Base-by-base conservation (phyloP, 176 grass and related monocot species). In the Juncus inflexus region DNA sequence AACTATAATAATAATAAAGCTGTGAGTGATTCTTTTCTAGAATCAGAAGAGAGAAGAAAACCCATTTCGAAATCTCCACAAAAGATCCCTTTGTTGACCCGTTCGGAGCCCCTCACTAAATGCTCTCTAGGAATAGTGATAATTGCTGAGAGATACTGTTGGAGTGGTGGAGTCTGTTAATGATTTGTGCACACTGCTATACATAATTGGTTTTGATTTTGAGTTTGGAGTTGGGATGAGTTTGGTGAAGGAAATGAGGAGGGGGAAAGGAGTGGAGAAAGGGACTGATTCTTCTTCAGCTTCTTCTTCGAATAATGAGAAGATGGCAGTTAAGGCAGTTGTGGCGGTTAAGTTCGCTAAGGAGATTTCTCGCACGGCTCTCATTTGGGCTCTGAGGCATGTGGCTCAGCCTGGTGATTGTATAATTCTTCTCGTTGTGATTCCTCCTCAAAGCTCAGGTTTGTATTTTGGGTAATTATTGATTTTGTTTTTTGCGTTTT, bases 291-390 rank as follows among this genome's bases (percentile, higher is more conserved):
- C 55, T 61, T 45, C 80, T 42, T 58, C 63, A 12, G 58, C 67
- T 43, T 69, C 64, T 12, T 66, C 65, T 65, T 65, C 62, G 16
- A 56, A 51, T 3, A 60, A 12, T 5, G 45, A 38, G 12, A 42
- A 62, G 15, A 63, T 58, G 3, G 74, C 38, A 0, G 85, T 82
- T 85, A 99, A 90, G 83, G 89, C 91, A 55, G 88, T 99, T 74
- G 94, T 99, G 13, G 94, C 94, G 0, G 83, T 99, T 40, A 88
- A 78, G 72, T 87, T 83, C 65, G 65, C 81, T 0, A 89, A 84
- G 74, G 94, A 92, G 61, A 99, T 99, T 79, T 86, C 94, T 12
- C 87, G 79, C 77, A 92, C 85, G 4, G 94, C 94, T 66, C 82
- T 99, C 42, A 72, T 92, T 51, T 99, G 95, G 95, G 89, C 95